Evolutionary conservation across 768 basidiomycete genomes (phyloP), one percentile per base, ranked within the genome.

Genomic region (Daedaleopsis sinensis): DNA sequence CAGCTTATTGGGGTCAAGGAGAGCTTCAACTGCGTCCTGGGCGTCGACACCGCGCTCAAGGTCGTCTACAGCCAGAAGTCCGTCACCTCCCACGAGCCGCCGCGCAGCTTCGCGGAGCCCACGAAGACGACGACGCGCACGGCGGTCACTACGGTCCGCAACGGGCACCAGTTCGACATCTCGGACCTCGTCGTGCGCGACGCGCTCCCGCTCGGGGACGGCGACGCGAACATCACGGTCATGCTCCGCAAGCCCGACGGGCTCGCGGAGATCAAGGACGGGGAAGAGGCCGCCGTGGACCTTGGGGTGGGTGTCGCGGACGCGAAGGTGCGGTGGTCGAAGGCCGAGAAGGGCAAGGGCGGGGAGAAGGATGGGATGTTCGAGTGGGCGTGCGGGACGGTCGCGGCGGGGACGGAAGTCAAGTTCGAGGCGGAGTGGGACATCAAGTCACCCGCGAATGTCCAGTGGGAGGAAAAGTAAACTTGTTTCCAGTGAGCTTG

Each of bases 311-410:
- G 77, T 49, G 72, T 77, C 4, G 52, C 67, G 32, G 43, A 51
- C 47, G 74, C 73, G 13, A 63, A 68, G 54, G 67, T 65, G 37
- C 76, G 75, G 72, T 78, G 77, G 78, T 65, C 70, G 59, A 74
- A 74, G 47, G 62, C 71, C 10, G 74, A 74, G 1, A 77, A 80
- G 66, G 78, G 78, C 55, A 79, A 78, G 61, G 78, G 78, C 6
- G 83, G 81, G 1, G 79, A 81, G 72, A 82, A 82, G 73, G 80
- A 84, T 50, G 86, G 86, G 1, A 77, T 75, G 59, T 81, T 82
- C 65, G 83, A 84, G 68, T 87, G 84, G 84, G 74, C 71, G 59
- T 75, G 79, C 70, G 76, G 27, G 27, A 32, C 70, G 27, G 71
- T 85, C 35, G 77, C 72, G 12, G 76, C 74, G 18, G 80, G 79